Evolutionary conservation across 768 basidiomycete species (phyloP).

Genomic region (Tulasnella sp.): DNA sequence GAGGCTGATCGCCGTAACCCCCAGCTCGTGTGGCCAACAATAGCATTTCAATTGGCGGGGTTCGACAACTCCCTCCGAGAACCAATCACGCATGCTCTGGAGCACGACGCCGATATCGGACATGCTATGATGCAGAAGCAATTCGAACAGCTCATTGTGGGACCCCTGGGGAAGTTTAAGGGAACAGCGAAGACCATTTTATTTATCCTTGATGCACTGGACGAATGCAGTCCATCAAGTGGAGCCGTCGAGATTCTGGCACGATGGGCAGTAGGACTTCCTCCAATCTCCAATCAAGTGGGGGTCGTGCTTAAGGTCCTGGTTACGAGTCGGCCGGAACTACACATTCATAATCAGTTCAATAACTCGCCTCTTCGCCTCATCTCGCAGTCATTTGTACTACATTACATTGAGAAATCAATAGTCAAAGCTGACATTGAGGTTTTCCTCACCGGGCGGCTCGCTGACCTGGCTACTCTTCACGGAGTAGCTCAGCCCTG

Average conservation of each 20-base stretch:
- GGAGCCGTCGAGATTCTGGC: slow-evolving; percentile 31
- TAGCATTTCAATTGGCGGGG: slow-evolving; percentile 38
- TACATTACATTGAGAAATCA: neutral
- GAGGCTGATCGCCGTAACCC: slow-evolving; percentile 32
- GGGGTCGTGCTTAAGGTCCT: slow-evolving; percentile 33
- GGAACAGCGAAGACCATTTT: slow-evolving; percentile 32
- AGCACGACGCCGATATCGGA: slow-evolving; percentile 13
- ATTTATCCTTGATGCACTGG: slow-evolving; percentile 42
- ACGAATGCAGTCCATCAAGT: slow-evolving; percentile 37
- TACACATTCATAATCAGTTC: slow-evolving; percentile 33
- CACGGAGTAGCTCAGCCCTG: neutral
- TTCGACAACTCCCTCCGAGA: slow-evolving; percentile 19
- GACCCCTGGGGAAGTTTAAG: slow-evolving; percentile 17
- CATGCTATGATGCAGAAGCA: slow-evolving; percentile 31
- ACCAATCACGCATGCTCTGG: slow-evolving; percentile 22
- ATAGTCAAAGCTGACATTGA: slow-evolving; percentile 17
- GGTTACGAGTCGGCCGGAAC: slow-evolving; percentile 39
- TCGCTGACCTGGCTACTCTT: neutral
- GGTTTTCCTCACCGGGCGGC: slow-evolving; percentile 13
- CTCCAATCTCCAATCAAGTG: slow-evolving; percentile 36
- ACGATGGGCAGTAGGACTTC: slow-evolving; percentile 32
- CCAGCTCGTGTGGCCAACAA: slow-evolving; percentile 38
- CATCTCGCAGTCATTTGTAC: no score
- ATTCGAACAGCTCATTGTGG: slow-evolving; percentile 31
- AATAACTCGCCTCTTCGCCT: neutral